A percentile compares a stretch with the other conserved stretches of the same genome.
Evolutionary conservation across 2,329 filamentous ascomycete species (phyloP).

Genomic region (Ascosphaera pollenicola): DNA sequence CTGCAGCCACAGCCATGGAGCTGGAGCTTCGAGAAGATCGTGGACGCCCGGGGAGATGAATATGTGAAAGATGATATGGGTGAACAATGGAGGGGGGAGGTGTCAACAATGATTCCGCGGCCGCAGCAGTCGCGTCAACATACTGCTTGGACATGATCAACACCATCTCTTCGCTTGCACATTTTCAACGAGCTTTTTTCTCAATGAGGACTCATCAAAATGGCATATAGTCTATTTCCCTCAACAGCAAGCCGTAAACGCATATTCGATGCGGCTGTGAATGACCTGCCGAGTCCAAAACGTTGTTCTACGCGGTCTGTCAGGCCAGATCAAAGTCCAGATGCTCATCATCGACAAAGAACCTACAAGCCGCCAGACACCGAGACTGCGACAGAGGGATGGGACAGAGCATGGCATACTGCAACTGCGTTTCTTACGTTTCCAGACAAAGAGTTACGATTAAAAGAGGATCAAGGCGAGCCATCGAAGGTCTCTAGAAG

Average conservation of each 20-base stretch:
- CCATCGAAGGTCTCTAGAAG: constrained; percentile 11
- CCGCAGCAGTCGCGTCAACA: too few species aligned
- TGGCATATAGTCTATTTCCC: constrained; percentile 3
- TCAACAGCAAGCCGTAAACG: constrained; percentile 14
- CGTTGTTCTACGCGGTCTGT: constrained; percentile 10
- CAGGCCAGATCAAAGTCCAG: constrained; percentile 6
- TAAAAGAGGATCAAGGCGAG: constrained; percentile 6
- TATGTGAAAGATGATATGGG: too few species aligned
- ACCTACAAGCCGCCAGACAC: constrained; percentile 1
- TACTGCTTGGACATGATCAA: too few species aligned
- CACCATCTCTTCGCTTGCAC: too few species aligned
- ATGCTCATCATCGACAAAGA: constrained; percentile 1
- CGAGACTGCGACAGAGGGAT: constrained; percentile 12
- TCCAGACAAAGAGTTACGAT: constrained; percentile 14
- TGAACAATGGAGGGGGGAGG: too few species aligned
- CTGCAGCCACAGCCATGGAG: too few species aligned
- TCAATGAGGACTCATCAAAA: too few species aligned
- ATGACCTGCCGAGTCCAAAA: constrained; percentile 15
- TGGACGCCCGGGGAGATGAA: too few species aligned
- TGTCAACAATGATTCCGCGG: too few species aligned
- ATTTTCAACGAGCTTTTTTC: too few species aligned
- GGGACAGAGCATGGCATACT: constrained; percentile 20
- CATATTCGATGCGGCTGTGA: constrained; percentile 23
- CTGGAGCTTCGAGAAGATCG: too few species aligned
- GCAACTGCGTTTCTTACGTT: constrained; percentile 19